Conservation (phyloP, 208 protist species). For the Leishmania turanica region DNA sequence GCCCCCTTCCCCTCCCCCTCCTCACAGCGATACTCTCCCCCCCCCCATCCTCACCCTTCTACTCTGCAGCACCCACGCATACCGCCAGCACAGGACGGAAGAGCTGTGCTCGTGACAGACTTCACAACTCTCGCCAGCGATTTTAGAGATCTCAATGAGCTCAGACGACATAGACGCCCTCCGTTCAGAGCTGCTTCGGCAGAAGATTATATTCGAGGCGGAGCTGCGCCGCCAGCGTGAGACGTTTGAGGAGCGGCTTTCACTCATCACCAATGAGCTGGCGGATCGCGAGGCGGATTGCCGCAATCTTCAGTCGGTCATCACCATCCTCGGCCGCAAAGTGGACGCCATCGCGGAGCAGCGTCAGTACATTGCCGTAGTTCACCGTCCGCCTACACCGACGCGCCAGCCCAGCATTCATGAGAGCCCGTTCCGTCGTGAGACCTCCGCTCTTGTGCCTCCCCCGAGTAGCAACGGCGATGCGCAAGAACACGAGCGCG, state of each 20-base stretch:
- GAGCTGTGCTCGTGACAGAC: not conserved
- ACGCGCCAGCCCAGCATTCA: constrained; percentile 27
- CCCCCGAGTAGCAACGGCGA: not conserved
- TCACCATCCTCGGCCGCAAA: constrained; percentile 89
- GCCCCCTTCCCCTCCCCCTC: not conserved
- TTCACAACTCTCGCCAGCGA: not conserved
- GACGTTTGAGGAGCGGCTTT: constrained; percentile 69
- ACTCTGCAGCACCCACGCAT: not conserved
- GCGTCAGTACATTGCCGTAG: constrained; percentile 25
- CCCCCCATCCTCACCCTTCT: too few relatives aligned
- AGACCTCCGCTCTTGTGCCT: constrained; percentile 3
- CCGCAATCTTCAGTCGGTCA: constrained; percentile 86
- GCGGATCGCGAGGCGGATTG: constrained; percentile 88
- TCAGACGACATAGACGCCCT: constrained; percentile 82
- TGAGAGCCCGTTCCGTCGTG: constrained; percentile 23
- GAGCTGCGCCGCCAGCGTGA: constrained; percentile 87
- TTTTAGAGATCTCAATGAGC: constrained; percentile 26
- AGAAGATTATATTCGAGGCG: constrained; percentile 89
- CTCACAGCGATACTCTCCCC: not conserved
- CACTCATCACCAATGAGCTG: constrained; percentile 61
- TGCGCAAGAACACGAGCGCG: constrained; percentile 14
- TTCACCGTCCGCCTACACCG: constrained; percentile 51
- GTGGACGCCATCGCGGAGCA: constrained; percentile 66
- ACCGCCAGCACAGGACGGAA: not conserved
- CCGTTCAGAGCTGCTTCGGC: constrained; percentile 83